Evolutionary conservation across 192 early-diverging fungal genomes (phyloP).

Genomic region (Thamnidium elegans): DNA sequence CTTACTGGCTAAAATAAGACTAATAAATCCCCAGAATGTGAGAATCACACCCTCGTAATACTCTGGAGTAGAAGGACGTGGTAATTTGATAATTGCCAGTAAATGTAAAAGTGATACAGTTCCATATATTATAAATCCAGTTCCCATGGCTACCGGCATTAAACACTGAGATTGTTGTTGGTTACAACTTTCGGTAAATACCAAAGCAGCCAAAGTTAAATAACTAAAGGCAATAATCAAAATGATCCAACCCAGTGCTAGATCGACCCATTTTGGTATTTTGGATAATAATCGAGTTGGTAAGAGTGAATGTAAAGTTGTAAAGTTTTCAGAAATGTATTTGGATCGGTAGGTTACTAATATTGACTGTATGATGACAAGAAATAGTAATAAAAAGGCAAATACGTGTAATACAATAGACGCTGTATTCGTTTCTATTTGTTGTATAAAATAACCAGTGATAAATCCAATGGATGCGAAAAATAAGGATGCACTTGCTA

Average conservation of each 20-base stretch:
- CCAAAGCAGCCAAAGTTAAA: slow-evolving; percentile 3
- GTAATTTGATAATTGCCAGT: slow-evolving; percentile 34
- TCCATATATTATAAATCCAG: slow-evolving; percentile 42
- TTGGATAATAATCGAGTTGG: background rate
- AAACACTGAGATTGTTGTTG: slow-evolving; percentile 30
- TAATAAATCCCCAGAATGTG: slow-evolving; percentile 43
- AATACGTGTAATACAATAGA: background rate
- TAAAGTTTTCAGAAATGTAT: background rate
- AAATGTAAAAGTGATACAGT: slow-evolving; percentile 45
- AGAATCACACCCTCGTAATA: slow-evolving; percentile 40
- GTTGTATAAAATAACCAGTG: slow-evolving; percentile 7
- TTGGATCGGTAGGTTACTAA: slow-evolving; percentile 1
- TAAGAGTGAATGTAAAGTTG: background rate
- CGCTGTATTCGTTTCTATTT: background rate
- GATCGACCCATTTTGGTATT: slow-evolving; percentile 2
- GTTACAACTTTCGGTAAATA: slow-evolving; percentile 9
- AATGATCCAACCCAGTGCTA: slow-evolving; percentile 11
- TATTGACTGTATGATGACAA: slow-evolving; percentile 1
- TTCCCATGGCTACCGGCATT: slow-evolving; percentile 41
- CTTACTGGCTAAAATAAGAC: slow-evolving; percentile 26
- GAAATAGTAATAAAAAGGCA: slow-evolving; percentile 2
- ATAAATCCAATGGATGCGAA: slow-evolving; percentile 18
- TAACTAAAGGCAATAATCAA: slow-evolving; percentile 14
- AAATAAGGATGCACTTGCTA: background rate
- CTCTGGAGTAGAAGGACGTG: slow-evolving; percentile 38